Conservation (phyloP, 1,139 yeast species). For the Yamadazyma songkhlaensis region DNA sequence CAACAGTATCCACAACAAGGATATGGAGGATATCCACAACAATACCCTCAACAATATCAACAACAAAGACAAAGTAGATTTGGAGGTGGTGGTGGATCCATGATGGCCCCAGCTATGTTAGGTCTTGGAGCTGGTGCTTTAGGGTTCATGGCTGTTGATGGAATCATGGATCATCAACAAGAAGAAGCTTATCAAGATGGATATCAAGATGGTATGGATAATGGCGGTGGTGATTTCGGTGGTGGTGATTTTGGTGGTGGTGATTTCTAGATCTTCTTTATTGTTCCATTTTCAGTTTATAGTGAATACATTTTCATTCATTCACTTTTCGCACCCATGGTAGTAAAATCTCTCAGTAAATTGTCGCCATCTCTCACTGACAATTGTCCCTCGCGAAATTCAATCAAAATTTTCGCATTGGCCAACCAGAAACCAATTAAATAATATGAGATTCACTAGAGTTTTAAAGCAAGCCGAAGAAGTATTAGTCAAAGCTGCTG, state of each 20-base stretch:
- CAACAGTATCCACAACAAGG: conserved; percentile 21
- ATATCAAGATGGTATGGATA: conserved; percentile 26
- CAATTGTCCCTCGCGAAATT: too few species aligned
- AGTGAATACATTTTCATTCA: neutral
- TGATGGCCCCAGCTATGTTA: conserved; percentile 34
- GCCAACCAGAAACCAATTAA: conserved; percentile 24
- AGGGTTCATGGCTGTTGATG: conserved; percentile 7
- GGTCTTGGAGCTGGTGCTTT: conserved; percentile 80
- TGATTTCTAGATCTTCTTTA: conserved; percentile 4
- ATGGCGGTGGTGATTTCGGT: conserved; percentile 24
- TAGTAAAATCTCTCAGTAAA: neutral
- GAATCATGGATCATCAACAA: conserved; percentile 3
- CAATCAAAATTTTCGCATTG: conserved; percentile 11
- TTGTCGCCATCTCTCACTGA: neutral
- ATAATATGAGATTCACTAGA: conserved; percentile 41
- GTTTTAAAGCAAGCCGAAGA: conserved; percentile 52
- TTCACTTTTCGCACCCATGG: neutral
- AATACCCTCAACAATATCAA: conserved; percentile 16
- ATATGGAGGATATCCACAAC: conserved; percentile 16
- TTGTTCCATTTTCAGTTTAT: neutral
- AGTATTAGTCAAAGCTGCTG: conserved; percentile 62
- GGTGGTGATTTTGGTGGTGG: conserved; percentile 14
- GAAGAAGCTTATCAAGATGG: conserved; percentile 25
- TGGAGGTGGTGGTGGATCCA: conserved; percentile 30
- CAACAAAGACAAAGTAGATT: conserved; percentile 18